Evolutionary conservation across 352 stramenopile genomes (phyloP), one percentile per base, ranked within the genome.

Genomic region (Phytophthora palmivora): DNA sequence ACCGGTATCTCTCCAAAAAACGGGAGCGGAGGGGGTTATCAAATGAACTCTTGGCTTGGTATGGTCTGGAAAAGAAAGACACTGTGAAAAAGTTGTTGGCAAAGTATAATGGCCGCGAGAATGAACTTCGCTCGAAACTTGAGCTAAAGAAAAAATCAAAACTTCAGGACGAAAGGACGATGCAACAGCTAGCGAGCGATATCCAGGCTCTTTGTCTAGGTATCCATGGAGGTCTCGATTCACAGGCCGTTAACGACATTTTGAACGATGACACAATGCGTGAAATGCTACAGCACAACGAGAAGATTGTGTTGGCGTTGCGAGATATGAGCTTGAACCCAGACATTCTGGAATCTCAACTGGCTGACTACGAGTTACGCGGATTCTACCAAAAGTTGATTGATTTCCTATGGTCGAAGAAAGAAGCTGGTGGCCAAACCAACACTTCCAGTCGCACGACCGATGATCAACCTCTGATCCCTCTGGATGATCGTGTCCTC

Each of bases 251-350:
- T 30, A 80, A 88, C 14, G 66, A 79, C 16, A 72, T 91, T 36
- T 62, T 91, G 18, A 55, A 72, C 9, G 69, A 91, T 24, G 50
- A 60, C 15, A 58, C 56, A 6, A 81, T 91, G 47, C 79, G 80
- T 4, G 28, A 46, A 9, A 28, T 79, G 24, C 37, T 87, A 7
- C 61, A 78, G 36, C 58, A 67, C 18, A 73, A 86, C 26, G 73
- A 79, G 22, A 67, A 72, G 16, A 73, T 91, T 26, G 70, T 89
- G 1, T 33, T 67, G 14, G 82, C 82, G 16, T 50, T 91, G 32
- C 72, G 82, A 19, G 82, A 91, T 37, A 88, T 91, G 76, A 89
- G 82, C 53, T 58, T 91, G 58, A 78, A 85, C 18, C 80, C 82
- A 7, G 49, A 73, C 9, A 66, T 84, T 15, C 67, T 91, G 3